These are phyloP conservation scores for Coemansia asiatica DNA, from an alignment of 192 early-diverging fungal genomes.

Conservation along the genomic window DNA sequence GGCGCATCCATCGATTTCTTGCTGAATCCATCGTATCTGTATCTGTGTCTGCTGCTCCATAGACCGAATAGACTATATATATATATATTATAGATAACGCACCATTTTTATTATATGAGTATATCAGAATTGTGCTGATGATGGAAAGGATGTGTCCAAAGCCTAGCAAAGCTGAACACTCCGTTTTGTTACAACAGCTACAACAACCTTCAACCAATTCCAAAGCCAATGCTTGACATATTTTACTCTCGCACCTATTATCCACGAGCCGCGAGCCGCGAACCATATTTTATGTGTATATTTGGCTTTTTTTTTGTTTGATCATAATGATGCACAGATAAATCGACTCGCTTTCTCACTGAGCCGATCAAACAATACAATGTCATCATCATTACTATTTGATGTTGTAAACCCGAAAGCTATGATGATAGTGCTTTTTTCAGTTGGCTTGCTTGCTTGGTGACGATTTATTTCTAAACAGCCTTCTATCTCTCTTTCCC, in stretches of 20 bases:
- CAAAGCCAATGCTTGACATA: neutral
- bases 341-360: neutral
- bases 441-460: neutral
- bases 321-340: too few species aligned
- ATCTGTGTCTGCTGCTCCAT: neutral
- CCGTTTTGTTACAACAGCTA: neutral
- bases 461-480: neutral
- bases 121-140: constrained; percentile 38
- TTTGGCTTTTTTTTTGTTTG: neutral
- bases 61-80: neutral
- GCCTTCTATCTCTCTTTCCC: too few species aligned
- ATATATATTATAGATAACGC: constrained; percentile 5
- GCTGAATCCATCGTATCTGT: neutral
- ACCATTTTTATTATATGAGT: constrained; percentile 21
- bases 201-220: too few species aligned
- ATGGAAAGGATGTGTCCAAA: constrained; percentile 25
- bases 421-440: too few species aligned
- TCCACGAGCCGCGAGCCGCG: neutral
- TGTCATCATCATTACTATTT: too few species aligned
- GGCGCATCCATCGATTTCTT: constrained; percentile 10
- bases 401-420: too few species aligned
- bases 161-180: neutral
- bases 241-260: neutral
- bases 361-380: neutral
- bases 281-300: neutral